These are phyloP conservation scores for Crithidia bombi DNA, from an alignment of 208 protist genomes.

Conservation along the genomic window DNA sequence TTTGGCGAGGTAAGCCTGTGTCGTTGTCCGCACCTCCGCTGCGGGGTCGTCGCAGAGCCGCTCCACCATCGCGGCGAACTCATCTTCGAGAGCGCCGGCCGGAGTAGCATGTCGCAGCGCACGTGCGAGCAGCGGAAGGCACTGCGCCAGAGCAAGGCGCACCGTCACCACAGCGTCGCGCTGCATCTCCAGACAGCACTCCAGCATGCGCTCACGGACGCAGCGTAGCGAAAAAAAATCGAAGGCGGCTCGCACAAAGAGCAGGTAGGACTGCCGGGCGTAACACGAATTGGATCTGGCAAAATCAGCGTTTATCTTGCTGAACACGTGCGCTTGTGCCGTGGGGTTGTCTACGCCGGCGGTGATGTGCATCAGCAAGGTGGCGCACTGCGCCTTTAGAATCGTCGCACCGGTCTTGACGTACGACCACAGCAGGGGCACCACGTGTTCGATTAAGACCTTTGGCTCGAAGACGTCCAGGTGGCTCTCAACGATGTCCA, in stretches of 20 bases:
- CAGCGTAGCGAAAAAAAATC: conserved; percentile 76
- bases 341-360: conserved; percentile 42
- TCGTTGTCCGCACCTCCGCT: conserved; percentile 60
- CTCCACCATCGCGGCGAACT: conserved; percentile 76
- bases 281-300: conserved; percentile 69
- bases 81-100: conserved; percentile 58
- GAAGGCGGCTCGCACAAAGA: conserved; percentile 61
- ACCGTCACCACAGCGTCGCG: conserved; percentile 80
- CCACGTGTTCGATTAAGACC: conserved; percentile 65
- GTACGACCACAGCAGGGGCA: conserved; percentile 65
- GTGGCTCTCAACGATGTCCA: conserved; percentile 65
- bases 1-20: conserved; percentile 43
- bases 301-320: conserved; percentile 86
- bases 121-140: conserved; percentile 50
- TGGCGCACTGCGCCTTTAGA: conserved; percentile 69
- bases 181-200: conserved; percentile 79
- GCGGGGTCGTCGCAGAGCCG: conserved; percentile 79
- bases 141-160: conserved; percentile 62
- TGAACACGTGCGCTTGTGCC: conserved; percentile 78
- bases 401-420: conserved; percentile 63
- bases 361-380: conserved; percentile 59
- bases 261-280: conserved; percentile 72
- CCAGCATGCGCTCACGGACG: conserved; percentile 83
- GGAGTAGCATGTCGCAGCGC: conserved; percentile 40
- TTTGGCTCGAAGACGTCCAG: conserved; percentile 56